These are phyloP conservation scores for Dictyophora rubrovolvata DNA, from an alignment of 768 basidiomycete genomes.

Conservation along the genomic window DNA sequence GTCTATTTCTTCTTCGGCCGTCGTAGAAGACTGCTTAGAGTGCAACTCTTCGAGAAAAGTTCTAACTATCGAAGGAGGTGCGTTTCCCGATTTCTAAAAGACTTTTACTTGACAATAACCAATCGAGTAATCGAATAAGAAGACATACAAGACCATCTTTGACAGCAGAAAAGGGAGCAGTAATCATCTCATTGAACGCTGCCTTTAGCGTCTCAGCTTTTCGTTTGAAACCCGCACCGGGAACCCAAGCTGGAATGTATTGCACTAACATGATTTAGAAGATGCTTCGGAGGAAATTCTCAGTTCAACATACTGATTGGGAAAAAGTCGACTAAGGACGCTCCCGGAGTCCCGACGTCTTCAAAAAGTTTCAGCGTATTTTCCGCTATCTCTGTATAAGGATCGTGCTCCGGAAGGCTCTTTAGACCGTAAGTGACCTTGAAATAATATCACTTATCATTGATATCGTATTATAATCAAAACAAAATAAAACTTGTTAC, in stretches of 20 bases:
- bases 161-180: conserved; percentile 32
- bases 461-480: too few relatives aligned
- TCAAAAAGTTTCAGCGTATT: background rate
- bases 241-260: conserved; percentile 41
- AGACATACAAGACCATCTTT: conserved; percentile 28
- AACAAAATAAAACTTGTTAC: background rate
- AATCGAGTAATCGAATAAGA: background rate
- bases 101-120: background rate
- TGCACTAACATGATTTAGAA: conserved; percentile 32
- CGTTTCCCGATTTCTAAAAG: background rate
- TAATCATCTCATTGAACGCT: conserved; percentile 38
- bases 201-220: conserved; percentile 41
- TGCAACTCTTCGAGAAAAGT: background rate
- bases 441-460: too few relatives aligned
- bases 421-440: background rate
- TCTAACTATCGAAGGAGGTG: background rate
- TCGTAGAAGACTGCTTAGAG: background rate
- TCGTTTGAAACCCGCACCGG: conserved; percentile 40
- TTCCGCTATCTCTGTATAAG: background rate
- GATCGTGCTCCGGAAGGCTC: background rate
- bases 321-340: background rate
- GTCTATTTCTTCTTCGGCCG: background rate
- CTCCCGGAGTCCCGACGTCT: background rate
- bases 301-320: background rate
- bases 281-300: too few relatives aligned